Base-by-base conservation (phyloP, 1,139 yeast species). In the Spathaspora sp. region DNA sequence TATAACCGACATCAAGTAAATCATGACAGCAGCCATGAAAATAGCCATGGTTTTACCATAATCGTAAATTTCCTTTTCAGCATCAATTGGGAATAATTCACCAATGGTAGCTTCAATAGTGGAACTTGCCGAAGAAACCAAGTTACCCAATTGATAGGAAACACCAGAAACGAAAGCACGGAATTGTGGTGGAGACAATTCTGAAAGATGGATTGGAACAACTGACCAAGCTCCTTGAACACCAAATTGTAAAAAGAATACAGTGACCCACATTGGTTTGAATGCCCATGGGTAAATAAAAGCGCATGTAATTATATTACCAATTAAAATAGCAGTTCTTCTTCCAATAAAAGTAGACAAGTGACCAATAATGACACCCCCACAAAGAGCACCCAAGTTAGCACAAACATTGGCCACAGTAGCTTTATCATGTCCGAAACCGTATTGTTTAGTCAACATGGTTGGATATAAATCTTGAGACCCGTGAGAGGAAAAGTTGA, bases 161-260 rank as follows among this genome's bases (percentile, higher is more conserved):
- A 81, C 78, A 60, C 96, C 96, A 42, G 80, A 81, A 44, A 85
- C 83, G 54, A 86, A 82, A 2, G 91, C 74, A 62, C 87, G 77
- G 67, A 83, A 84, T 54, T 84, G 83, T 20, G 91, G 93, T 38
- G 81, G 82, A n/a, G 93, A 79, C 52, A 88, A 74, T 65, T 87
- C 95, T 2, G 88, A 75, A 44, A 87, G 71, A 63, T 86, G 89
- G 52, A 86, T 80, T 46, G 96, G 96, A 54, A 86, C 77, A 41
- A 86, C 87, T 56, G 95, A 95, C 90, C 95, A 89, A 15, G 89
- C 86, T 53, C 96, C 96, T 66, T 87, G 95, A 43, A 88, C 93
- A 55, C 82, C 82, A 58, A 84, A 81, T 65, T 89, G 96, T 56
- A 88, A 67, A 70, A 85, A 86, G 66, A 87, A 88, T 6, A 93